Evolutionary conservation across 2,329 filamentous ascomycete species (phyloP).

Genomic region (Colletotrichum sp.): DNA sequence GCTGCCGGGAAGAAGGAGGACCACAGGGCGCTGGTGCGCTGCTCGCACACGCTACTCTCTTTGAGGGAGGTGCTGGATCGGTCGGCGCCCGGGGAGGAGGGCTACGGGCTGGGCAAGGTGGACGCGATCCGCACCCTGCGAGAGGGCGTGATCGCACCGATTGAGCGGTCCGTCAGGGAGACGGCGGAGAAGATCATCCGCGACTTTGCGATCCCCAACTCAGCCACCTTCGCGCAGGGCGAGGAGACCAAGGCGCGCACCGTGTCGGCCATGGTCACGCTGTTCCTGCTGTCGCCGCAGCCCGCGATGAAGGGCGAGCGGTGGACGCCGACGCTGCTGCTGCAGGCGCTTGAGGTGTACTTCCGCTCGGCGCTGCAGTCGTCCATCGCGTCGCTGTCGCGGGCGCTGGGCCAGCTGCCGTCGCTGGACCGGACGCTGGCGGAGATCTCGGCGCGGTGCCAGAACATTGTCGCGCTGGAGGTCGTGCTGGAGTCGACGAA

Average conservation of each 20-base stretch:
- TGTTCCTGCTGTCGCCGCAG: conserved; percentile 83
- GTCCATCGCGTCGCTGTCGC: conserved; percentile 74
- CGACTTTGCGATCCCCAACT: conserved; percentile 75
- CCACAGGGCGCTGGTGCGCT: conserved; percentile 80
- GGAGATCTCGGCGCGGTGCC: conserved; percentile 84
- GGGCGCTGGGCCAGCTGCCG: conserved; percentile 80
- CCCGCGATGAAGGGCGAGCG: conserved; percentile 56
- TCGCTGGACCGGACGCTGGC: conserved; percentile 80
- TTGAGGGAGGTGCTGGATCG: conserved; percentile 75
- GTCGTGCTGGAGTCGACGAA: conserved; percentile 73
- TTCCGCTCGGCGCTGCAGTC: conserved; percentile 81
- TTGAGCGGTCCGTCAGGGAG: conserved; percentile 75
- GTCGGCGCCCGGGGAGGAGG: conserved; percentile 74
- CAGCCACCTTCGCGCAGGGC: conserved; percentile 64
- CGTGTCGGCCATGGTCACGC: conserved; percentile 73
- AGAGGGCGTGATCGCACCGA: conserved; percentile 70
- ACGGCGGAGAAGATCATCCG: conserved; percentile 80
- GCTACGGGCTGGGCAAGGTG: conserved; percentile 75
- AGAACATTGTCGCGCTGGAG: conserved; percentile 90
- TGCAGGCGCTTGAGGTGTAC: conserved; percentile 80
- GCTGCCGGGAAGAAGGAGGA: conserved; percentile 65
- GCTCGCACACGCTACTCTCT: conserved; percentile 78
- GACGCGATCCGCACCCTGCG: conserved; percentile 74
- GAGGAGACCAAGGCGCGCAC: conserved; percentile 80
- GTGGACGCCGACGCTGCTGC: conserved; percentile 72